These are phyloP conservation scores for Apiospora koreana DNA, from an alignment of 2,329 filamentous ascomycete species.

Conservation along the genomic window DNA sequence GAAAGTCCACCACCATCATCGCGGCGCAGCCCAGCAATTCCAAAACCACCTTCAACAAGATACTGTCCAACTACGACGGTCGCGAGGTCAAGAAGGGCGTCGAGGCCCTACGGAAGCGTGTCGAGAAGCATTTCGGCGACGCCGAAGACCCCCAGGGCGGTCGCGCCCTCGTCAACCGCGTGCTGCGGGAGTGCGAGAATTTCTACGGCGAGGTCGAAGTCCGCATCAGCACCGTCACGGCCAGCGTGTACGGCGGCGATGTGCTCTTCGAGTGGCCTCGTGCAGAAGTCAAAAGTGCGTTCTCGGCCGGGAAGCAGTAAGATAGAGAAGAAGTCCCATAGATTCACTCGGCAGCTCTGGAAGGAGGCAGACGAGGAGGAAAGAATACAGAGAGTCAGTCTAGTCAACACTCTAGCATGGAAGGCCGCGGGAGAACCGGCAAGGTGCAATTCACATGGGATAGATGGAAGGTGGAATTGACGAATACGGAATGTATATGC, in stretches of 20 bases:
- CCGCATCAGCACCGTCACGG: slow-evolving; percentile 60
- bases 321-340: background rate
- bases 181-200: slow-evolving; percentile 61
- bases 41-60: slow-evolving; percentile 81
- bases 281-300: slow-evolving; percentile 62
- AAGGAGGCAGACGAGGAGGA: background rate
- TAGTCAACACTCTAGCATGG: background rate
- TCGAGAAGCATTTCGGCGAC: slow-evolving; percentile 97
- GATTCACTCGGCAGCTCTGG: background rate
- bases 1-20: slow-evolving; percentile 63
- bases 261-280: slow-evolving; percentile 68
- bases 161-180: slow-evolving; percentile 51
- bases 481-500: background rate
- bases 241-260: slow-evolving; percentile 66
- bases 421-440: background rate
- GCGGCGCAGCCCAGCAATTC: slow-evolving; percentile 82
- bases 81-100: slow-evolving; percentile 90
- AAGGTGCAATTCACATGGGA: background rate
- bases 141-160: slow-evolving; percentile 64
- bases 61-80: slow-evolving; percentile 76
- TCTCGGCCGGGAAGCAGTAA: slow-evolving; percentile 28
- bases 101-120: slow-evolving; percentile 82
- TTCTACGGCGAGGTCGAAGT: slow-evolving; percentile 65
- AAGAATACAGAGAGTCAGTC: background rate
- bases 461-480: background rate